phyloP scores from a whole-genome alignment of 2,329 filamentous ascomycete genomes.

The Aspergillus texensis region DNA sequence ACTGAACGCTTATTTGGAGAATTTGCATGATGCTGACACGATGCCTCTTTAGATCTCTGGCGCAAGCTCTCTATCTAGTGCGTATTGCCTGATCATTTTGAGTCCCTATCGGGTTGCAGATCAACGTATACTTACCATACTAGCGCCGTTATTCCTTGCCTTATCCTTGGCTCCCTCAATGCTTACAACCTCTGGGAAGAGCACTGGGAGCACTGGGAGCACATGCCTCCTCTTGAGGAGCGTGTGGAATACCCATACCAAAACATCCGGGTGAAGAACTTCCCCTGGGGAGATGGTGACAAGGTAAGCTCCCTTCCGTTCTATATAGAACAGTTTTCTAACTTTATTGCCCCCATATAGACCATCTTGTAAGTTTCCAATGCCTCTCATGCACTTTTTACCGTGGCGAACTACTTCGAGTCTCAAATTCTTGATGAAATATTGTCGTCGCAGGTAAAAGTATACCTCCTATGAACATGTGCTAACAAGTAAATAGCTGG shows the following conservation, averaged over 20 bases:
- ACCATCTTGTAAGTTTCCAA: conserved; percentile 65
- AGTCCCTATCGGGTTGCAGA: neutral
- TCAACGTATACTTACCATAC: conserved; percentile 19
- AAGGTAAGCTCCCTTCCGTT: conserved; percentile 63
- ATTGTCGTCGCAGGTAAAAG: neutral
- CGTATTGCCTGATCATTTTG: conserved; percentile 41
- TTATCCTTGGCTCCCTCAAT: conserved; percentile 75
- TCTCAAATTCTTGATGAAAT: neutral
- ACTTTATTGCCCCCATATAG: conserved; percentile 39
- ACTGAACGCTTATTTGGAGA: no score
- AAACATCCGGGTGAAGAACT: conserved; percentile 98
- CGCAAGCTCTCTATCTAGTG: conserved; percentile 96
- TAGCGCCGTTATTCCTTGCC: conserved; percentile 73
- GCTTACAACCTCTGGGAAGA: conserved; percentile 90
- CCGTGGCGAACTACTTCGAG: neutral
- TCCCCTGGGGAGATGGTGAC: conserved; percentile 90
- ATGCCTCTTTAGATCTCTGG: conserved; percentile 73
- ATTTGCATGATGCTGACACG: conserved; percentile 26
- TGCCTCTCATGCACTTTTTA: neutral
- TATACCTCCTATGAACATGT: neutral
- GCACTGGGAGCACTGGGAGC: conserved; percentile 94
- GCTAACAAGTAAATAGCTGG: conserved; percentile 65
- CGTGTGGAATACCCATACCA: conserved; percentile 92
- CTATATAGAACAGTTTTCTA: conserved; percentile 5
- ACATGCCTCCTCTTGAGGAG: conserved; percentile 86